A percentile compares a stretch with the other conserved stretches of the same genome.
phyloP scores from a whole-genome alignment of 2,329 filamentous ascomycete genomes.

The Helminthosporium solani region DNA sequence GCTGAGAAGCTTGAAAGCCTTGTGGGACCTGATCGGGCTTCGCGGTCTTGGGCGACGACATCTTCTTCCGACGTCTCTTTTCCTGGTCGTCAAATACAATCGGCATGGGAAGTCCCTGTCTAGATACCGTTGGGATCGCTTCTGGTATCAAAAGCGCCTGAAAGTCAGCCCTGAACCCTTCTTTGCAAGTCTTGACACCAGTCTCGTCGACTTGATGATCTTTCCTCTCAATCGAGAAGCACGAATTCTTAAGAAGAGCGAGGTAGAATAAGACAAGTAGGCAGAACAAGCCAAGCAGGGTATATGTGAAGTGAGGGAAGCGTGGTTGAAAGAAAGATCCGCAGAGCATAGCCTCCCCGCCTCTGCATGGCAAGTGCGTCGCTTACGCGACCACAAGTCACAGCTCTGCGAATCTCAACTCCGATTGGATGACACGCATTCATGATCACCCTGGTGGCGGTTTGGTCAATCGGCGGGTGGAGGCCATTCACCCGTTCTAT shows the following conservation, averaged over 20 bases:
- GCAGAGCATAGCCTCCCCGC: constrained; percentile 1
- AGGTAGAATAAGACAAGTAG: no score
- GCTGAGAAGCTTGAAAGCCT: constrained; percentile 15
- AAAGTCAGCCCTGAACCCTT: background rate
- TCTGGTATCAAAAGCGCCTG: background rate
- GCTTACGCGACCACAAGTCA: background rate
- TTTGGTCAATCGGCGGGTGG: no score
- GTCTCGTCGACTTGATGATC: background rate
- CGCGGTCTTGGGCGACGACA: constrained; percentile 17
- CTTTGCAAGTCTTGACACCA: background rate
- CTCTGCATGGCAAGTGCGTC: background rate
- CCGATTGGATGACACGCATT: background rate
- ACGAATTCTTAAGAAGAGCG: no score
- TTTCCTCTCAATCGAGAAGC: no score
- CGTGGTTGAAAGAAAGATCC: no score
- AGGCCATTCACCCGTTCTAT: no score
- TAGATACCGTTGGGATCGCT: background rate
- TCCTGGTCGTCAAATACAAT: constrained; percentile 17
- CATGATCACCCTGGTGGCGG: background rate
- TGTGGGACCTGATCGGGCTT: constrained; percentile 17
- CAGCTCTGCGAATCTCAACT: background rate
- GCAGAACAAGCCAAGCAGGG: background rate
- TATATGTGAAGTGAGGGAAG: background rate
- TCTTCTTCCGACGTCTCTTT: constrained; percentile 24
- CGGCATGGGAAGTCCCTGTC: constrained; percentile 12